Percentiles rank a stretch among this genome's conserved stretches.
Conservation (phyloP, 495 filamentous ascomycete genomes). For the Trichoderma gamsii region DNA sequence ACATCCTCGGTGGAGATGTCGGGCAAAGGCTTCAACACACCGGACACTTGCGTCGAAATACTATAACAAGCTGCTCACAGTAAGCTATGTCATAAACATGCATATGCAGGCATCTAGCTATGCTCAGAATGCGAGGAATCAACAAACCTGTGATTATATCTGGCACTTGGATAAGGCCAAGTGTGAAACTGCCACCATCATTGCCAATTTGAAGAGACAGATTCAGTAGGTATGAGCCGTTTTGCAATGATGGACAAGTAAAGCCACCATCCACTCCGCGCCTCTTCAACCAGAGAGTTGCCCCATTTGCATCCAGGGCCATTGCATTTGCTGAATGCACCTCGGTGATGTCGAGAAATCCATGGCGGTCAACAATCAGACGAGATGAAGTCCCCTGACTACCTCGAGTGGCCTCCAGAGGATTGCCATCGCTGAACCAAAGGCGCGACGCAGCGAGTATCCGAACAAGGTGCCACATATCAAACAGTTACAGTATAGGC, state of each 20-base stretch:
- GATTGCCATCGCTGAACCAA: slow-evolving; percentile 1
- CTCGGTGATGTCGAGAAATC: slow-evolving; percentile 17
- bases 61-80: neutral
- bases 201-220: neutral
- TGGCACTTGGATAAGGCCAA: neutral
- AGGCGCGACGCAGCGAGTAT: neutral
- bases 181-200: neutral
- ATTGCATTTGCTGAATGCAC: neutral
- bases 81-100: neutral
- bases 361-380: slow-evolving; percentile 14
- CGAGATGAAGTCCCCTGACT: neutral
- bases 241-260: neutral
- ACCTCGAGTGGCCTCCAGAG: neutral
- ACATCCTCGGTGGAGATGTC: neutral
- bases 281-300: slow-evolving; percentile 2
- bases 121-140: neutral
- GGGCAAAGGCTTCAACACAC: neutral
- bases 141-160: neutral
- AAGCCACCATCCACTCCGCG: too few species aligned
- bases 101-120: neutral
- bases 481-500: neutral
- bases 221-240: neutral
- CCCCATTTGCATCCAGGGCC: slow-evolving; percentile 8
- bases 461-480: slow-evolving; percentile 2
- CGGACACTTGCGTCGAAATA: neutral